Evolutionary conservation across 2,329 filamentous ascomycete genomes (phyloP), one percentile per base, ranked within the genome.

Genomic region (Pseudocercospora fijiensis): DNA sequence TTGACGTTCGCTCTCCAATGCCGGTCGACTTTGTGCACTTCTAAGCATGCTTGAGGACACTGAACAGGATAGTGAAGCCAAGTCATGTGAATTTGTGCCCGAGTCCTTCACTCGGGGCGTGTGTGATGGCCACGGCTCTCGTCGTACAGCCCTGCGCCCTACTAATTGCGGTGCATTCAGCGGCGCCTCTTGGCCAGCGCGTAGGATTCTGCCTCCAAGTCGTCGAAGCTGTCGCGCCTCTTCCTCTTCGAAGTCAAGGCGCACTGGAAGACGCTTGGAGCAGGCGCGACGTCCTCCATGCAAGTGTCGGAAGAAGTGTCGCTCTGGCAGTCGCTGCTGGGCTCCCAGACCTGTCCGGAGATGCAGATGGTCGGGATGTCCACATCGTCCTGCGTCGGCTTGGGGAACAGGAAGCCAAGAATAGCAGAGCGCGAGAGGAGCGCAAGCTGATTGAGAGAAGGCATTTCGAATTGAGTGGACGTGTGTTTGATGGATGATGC

Each of bases 1-100:
- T 18, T 72, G 71, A 58, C 73, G n/a, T n/a, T n/a, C n/a, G n/a
- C n/a, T n/a, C n/a, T n/a, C n/a, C 45, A 49, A 53, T 53, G 49
- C 49, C 20, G 49, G 45, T 16, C 37, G 8, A 41, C 16, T 8
- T 41, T n/a, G 37, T 18, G 37, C 16, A 41, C 37, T 41, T 41
- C 37, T 41, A 18, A 41, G 37, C 37, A 41, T n/a, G 37, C 45
- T 22, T 26, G 6, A 22, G 4, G 18, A 24, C 18, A 13, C 9
- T 26, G 9, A 26, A 22, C 45, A 49, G 13, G 24, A 22, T 26
- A 22, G 20, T 22, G 20, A 9, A 24, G 26, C 22, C 49, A 28
- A 28, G 22, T 16, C 49, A 53, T 28, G 49, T 27, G 49, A 30
- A 53, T 27, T 30, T 53, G 24, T 53, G 49, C 26, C 49, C 10